These are phyloP conservation scores for Periglandula ipomoeae DNA, from an alignment of 2,329 filamentous ascomycete genomes.

Conservation along the genomic window DNA sequence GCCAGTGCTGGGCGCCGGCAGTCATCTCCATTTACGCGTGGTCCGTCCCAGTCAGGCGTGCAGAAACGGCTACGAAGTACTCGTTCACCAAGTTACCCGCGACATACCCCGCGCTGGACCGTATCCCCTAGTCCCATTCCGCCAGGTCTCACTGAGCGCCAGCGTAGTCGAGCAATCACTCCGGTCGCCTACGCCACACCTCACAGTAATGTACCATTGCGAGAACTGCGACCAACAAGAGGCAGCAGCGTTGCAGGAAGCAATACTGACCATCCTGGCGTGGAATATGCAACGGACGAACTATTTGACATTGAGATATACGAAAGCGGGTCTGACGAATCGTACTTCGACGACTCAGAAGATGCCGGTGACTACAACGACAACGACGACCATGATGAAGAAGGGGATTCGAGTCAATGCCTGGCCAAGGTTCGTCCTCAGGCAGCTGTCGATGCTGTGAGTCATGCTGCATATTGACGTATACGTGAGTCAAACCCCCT, in stretches of 20 bases:
- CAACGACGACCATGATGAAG: constrained; percentile 18
- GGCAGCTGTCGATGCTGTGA: constrained; percentile 27
- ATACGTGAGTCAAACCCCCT: constrained; percentile 17
- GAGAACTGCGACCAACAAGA: constrained; percentile 27
- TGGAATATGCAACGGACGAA: constrained; percentile 22
- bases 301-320: constrained; percentile 28
- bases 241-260: constrained; percentile 20
- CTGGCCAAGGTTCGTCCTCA: constrained; percentile 44
- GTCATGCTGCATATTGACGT: constrained; percentile 3
- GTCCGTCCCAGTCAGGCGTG: constrained; percentile 20
- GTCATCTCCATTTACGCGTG: constrained; percentile 21
- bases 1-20: constrained; percentile 26
- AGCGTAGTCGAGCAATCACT: constrained; percentile 28
- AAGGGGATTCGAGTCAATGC: constrained; percentile 17
- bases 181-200: constrained; percentile 71
- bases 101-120: constrained; percentile 48
- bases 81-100: constrained; percentile 45
- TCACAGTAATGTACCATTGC: constrained; percentile 50
- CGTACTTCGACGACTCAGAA: constrained; percentile 20
- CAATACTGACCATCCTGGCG: constrained; percentile 21
- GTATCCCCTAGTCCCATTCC: constrained; percentile 36
- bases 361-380: constrained; percentile 17
- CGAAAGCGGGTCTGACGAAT: constrained; percentile 25
- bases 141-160: constrained; percentile 23
- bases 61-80: constrained; percentile 45